Evolutionary conservation across 805 yeast genomes (phyloP).

Genomic region (Ogataea pignaliae): DNA sequence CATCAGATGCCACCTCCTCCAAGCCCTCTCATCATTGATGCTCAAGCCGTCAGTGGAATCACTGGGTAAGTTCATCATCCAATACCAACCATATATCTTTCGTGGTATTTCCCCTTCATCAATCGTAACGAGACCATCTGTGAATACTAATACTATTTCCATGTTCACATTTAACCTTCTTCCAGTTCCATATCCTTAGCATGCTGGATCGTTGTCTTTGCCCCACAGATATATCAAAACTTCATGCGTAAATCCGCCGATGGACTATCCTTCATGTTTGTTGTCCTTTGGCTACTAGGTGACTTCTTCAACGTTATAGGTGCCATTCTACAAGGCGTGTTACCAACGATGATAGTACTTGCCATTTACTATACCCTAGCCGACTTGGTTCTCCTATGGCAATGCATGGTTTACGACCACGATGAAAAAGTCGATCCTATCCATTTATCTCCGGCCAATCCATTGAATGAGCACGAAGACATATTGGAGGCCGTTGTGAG

Average conservation of each 20-base stretch:
- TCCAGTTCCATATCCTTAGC: slow-evolving; percentile 82
- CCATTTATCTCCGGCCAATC: slow-evolving; percentile 86
- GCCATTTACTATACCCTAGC: slow-evolving; percentile 93
- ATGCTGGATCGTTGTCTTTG: slow-evolving; percentile 97
- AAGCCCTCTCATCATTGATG: slow-evolving; percentile 60
- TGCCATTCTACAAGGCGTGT: slow-evolving; percentile 80
- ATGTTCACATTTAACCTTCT: neutral
- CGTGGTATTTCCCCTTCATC: too few species aligned
- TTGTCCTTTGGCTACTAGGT: slow-evolving; percentile 87
- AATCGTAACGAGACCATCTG: neutral
- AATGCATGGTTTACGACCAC: slow-evolving; percentile 76
- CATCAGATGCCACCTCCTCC: slow-evolving; percentile 53
- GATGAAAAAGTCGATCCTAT: slow-evolving; percentile 61
- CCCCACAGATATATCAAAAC: slow-evolving; percentile 94
- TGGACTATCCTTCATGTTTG: slow-evolving; percentile 82
- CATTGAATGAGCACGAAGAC: slow-evolving; percentile 61
- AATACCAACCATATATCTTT: neutral
- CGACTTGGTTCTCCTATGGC: slow-evolving; percentile 77
- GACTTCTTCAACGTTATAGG: slow-evolving; percentile 93
- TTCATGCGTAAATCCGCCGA: slow-evolving; percentile 82
- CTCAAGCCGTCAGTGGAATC: slow-evolving; percentile 72
- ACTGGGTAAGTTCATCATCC: slow-evolving; percentile 39
- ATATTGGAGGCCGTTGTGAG: slow-evolving; percentile 57
- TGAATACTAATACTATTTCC: too few species aligned
- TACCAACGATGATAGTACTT: slow-evolving; percentile 90